These are phyloP conservation scores for Ophiostoma triangulosporum DNA, from an alignment of 2,329 filamentous ascomycete genomes.

Conservation along the genomic window DNA sequence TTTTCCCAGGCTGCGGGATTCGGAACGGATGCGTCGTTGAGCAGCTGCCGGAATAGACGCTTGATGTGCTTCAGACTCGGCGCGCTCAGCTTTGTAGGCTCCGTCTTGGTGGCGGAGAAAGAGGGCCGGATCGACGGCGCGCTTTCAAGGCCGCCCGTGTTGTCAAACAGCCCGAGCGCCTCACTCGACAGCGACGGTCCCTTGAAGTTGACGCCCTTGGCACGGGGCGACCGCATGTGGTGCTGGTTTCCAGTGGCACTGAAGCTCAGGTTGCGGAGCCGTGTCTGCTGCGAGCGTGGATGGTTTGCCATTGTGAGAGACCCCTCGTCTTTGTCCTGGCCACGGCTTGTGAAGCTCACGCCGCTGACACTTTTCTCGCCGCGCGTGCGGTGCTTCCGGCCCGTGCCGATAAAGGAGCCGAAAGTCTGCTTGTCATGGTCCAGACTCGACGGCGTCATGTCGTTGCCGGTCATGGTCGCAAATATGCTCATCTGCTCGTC, in stretches of 20 bases:
- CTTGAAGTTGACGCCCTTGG: constrained; percentile 43
- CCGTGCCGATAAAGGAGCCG: constrained; percentile 55
- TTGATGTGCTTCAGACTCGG: constrained; percentile 82
- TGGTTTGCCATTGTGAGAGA: constrained; percentile 33
- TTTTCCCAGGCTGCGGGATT: constrained; percentile 74
- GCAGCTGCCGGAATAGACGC: constrained; percentile 67
- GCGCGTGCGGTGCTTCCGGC: constrained; percentile 62
- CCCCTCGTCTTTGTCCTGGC: constrained; percentile 51
- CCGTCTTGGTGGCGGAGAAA: not conserved
- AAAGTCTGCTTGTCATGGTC: constrained; percentile 66
- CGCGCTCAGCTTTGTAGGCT: constrained; percentile 54
- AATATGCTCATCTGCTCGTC: constrained; percentile 87
- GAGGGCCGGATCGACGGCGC: constrained; percentile 28
- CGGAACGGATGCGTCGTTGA: constrained; percentile 62
- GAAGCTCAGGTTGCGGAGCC: constrained; percentile 72
- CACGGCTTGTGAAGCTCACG: constrained; percentile 54
- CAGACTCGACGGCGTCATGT: constrained; percentile 48
- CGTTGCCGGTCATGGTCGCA: constrained; percentile 55
- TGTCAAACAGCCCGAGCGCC: constrained; percentile 33
- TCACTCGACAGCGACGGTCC: constrained; percentile 40
- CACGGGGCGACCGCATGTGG: constrained; percentile 60
- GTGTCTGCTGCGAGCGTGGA: constrained; percentile 28
- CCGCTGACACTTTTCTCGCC: constrained; percentile 66
- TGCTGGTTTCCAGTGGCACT: constrained; percentile 46
- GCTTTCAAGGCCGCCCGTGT: constrained; percentile 20